Base-by-base conservation (phyloP, 2,329 filamentous ascomycete genomes). In the Lachnellula subtilissima region DNA sequence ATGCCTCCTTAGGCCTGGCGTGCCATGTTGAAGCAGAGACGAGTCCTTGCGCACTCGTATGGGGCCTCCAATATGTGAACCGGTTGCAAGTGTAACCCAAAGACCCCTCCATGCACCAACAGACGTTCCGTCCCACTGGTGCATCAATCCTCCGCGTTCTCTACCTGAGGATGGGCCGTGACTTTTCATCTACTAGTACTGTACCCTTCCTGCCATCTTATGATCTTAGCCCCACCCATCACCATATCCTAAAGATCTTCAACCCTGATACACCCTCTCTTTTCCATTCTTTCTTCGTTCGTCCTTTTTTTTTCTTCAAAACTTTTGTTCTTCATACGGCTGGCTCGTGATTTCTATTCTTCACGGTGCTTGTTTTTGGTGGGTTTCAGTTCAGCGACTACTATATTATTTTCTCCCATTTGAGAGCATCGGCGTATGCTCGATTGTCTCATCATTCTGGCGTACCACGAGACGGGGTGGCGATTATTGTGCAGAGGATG, bases 341-440 rank as follows among this genome's bases (percentile, higher is more conserved):
- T 68, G 68, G 68, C 54, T 69, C 67, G 67, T 69, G 65, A 60
- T 37, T 50, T 62, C 58, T 50, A 52, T 66, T 65, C 57, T 59
- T 62, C 46, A 55, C 60, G 58, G 56, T 55, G 56, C 47, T 60
- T 52, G 50, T 57, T 42, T 60, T 56, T 53, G 23, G 40, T 51
- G 53, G 51, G 48, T 32, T 55, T 58, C 54, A 52, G 54, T 51
- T 47, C 43, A 19, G 32, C 28, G 28, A 25, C 50, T 23, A 28
- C 37, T n/a, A 50, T 22, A 40, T 39, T 8, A 17, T 49, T 52
- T 42, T 32, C 37, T 50, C 42, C 36, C 39, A 25, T 48, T 59
- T 36, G 25, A 49, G 58, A 55, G 57, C 57, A 63, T 62, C 50
- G 19, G 45, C 54, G 57, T 53, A 67, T 67, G 60, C 60, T 66